Base-by-base conservation (phyloP, 2,329 filamentous ascomycete genomes). In the Chrysoporthe austroafricana region DNA sequence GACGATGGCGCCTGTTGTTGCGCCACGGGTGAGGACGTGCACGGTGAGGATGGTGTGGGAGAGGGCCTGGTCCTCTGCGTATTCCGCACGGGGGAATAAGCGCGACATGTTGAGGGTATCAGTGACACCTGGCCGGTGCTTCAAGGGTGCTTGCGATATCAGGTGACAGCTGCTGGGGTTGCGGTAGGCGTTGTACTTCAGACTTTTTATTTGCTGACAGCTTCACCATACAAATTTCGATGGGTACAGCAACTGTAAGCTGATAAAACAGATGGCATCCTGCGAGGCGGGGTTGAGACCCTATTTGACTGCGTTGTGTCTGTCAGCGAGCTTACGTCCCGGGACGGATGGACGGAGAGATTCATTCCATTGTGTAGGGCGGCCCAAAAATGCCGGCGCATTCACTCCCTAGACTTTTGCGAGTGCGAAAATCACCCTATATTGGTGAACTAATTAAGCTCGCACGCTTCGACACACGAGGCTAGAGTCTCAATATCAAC, bases 41-140 rank as follows among this genome's bases (percentile, higher is more conserved):
- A 82, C 79, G 66, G 82, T 82, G 69, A 91, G 85, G 72, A 91
- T 86, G 4, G 83, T 79, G 69, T 78, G 79, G 8, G 83, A 73
- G 68, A 83, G 78, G 43, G 84, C 83, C 71, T 91, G 89, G 74
- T 91, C 88, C 78, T 91, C 88, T 42, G 87, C 87, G 75, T 88
- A 88, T 62, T 80, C 70, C 4, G 86, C 67, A 73, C 87, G 86
- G 6, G 86, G 85, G 75, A 80, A 83, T 74, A 84, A 82, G 67
- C 83, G 83, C 4, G 85, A 86, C 86, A 89, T 88, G 50, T 7
- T 58, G 21, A 16, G 11, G 36, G 42, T 43, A 16, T 3, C 2
- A 18, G 39, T 21, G 44, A n/a, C 9, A 39, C 42, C 11, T 48
- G 21, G 13, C 9, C 21, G 50, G 21, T 56, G 50, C 21, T 56